These are phyloP conservation scores for Mantamonas sphyraenae DNA, from an alignment of 78 protist genomes.

Conservation along the genomic window DNA sequence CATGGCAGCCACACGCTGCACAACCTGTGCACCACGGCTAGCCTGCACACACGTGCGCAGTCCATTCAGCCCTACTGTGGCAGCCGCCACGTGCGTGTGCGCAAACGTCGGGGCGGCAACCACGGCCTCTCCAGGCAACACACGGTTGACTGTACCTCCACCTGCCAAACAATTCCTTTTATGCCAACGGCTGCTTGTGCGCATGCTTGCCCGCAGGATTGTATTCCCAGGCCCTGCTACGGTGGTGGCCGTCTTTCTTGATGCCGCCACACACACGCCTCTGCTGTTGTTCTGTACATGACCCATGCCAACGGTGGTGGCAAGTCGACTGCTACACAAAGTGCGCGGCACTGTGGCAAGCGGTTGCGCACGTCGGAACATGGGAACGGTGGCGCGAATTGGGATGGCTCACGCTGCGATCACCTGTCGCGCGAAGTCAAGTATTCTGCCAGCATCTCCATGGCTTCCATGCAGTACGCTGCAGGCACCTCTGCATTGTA, in stretches of 20 bases:
- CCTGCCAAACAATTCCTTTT: no score
- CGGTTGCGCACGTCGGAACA: neutral
- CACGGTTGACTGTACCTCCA: no score
- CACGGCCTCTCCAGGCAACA: no score
- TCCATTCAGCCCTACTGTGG: neutral
- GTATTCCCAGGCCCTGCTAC: no score
- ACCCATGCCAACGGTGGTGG: neutral
- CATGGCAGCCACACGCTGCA: neutral
- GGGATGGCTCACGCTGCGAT: no score
- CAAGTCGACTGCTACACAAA: neutral
- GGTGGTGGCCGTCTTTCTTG: neutral
- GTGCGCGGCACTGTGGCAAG: neutral
- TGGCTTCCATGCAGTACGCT: neutral
- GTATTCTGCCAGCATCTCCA: neutral
- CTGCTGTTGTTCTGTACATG: neutral
- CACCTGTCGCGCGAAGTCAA: neutral
- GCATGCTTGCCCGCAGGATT: no score
- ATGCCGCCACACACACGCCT: neutral
- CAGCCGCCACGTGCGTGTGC: no score
- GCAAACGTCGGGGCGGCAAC: no score
- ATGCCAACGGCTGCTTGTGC: no score
- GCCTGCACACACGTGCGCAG: neutral
- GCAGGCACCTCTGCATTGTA: no score
- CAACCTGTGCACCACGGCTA: neutral
- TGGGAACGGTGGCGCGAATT: neutral